phyloP scores from a whole-genome alignment of 2,329 filamentous ascomycete genomes.

The Pestalotiopsis sp. region DNA sequence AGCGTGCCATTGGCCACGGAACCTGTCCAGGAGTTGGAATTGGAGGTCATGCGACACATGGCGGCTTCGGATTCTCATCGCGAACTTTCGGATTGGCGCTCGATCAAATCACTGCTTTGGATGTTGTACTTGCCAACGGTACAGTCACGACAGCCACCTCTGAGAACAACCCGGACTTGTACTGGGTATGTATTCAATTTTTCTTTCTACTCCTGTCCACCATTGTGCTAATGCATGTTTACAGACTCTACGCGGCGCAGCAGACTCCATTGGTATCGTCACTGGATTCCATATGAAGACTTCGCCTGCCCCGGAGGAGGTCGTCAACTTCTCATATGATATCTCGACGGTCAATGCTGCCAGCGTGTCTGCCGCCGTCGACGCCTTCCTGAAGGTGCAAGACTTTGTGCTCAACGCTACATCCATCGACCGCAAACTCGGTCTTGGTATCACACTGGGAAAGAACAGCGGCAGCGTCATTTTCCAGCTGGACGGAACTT shows the following conservation, averaged over 20 bases:
- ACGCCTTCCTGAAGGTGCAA: conserved; percentile 21
- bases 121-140: conserved; percentile 44
- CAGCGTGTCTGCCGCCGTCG: neutral
- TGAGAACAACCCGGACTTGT: conserved; percentile 23
- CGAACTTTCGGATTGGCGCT: conserved; percentile 53
- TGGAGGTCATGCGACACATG: conserved; percentile 47
- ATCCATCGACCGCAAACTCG: conserved; percentile 30
- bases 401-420: conserved; percentile 32
- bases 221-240: neutral
- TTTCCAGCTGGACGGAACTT: conserved; percentile 33
- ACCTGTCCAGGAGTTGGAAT: conserved; percentile 46
- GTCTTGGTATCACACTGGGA: conserved; percentile 23
- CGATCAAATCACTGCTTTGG: conserved; percentile 48
- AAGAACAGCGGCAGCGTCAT: conserved; percentile 18
- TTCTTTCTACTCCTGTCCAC: neutral
- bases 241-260: conserved; percentile 42
- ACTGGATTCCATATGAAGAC: conserved; percentile 37
- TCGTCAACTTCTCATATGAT: conserved; percentile 35
- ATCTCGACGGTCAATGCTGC: conserved; percentile 9
- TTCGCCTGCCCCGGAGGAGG: conserved; percentile 29
- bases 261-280: conserved; percentile 40
- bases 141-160: conserved; percentile 16
- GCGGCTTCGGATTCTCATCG: conserved; percentile 44
- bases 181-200: conserved; percentile 23
- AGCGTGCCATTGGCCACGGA: conserved; percentile 41